Base-by-base conservation (phyloP, 129 eudicot species). In the Chrysanthemum makinoi region DNA sequence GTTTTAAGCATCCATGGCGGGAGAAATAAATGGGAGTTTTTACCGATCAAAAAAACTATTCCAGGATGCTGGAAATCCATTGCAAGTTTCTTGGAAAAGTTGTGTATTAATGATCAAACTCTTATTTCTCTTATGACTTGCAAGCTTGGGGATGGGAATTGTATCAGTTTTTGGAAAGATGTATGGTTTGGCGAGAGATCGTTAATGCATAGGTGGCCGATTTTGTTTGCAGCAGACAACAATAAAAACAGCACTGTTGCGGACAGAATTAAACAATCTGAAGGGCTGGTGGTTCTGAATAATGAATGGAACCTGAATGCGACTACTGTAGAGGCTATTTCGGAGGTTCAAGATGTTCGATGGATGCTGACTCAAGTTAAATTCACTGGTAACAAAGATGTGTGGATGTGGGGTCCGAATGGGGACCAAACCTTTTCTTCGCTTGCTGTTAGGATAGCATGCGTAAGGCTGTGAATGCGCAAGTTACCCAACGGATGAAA, bases 61-160 rank as follows among this genome's bases (percentile, higher is more conserved):
- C 60, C 60, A 5, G 60, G 60, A 12, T 54, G 60, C 19, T 54
- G 60, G 60, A 54, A 54, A n/a, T 54, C 60, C 17, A 12, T 54
- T 6, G 60, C 16, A 6, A 0, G 18, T 54, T 54, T n/a, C 19
- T 54, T 54, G 60, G 60, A 54, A 11, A 54, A 54, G 16, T 6
- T 54, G 60, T 5, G 19, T 12, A 12, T 54, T 54, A 54, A 54
- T 54, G 60, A 16, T 3, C 16, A 12, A 14, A 6, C 16, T 7
- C 19, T 54, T 12, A 54, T 11, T 54, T 5, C 14, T 7, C 8
- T 54, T 54, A 12, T 54, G 18, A 54, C 18, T 12, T 54, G 60
- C 19, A 14, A 5, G 60, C 17, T 54, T 54, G 60, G 60, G 60
- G 19, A 12, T 54, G 60, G 60, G 16, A 16, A 54, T 7, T 17